A percentile compares a stretch with the other conserved stretches of the same genome.
phyloP scores from a whole-genome alignment of 2,329 filamentous ascomycete species.

The Chrysosphaeria jannelii region DNA sequence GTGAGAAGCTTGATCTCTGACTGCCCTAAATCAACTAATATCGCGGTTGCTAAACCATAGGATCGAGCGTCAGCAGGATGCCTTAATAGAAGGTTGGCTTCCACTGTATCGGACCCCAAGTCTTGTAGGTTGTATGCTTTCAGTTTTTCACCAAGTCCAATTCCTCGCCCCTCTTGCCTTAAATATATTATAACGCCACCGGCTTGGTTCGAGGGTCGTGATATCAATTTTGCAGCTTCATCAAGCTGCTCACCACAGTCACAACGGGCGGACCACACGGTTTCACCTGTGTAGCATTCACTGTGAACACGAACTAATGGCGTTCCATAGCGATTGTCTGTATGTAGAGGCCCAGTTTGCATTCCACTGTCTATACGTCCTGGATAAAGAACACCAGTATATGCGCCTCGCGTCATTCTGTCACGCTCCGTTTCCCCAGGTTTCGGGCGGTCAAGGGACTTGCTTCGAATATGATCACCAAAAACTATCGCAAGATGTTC shows the following conservation, averaged over 20 bases:
- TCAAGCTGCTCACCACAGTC: slow-evolving; percentile 96
- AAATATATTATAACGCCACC: slow-evolving; percentile 90
- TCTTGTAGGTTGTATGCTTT: slow-evolving; percentile 98
- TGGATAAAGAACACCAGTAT: slow-evolving; percentile 62
- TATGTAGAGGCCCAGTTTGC: slow-evolving; percentile 1
- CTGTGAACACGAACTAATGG: slow-evolving; percentile 73
- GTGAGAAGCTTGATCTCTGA: slow-evolving; percentile 56
- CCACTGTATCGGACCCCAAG: slow-evolving; percentile 85
- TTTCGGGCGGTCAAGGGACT: slow-evolving; percentile 36
- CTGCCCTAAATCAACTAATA: slow-evolving; percentile 64
- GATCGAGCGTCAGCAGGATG: slow-evolving; percentile 87
- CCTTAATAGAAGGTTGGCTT: slow-evolving; percentile 69
- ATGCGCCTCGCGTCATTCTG: slow-evolving; percentile 81
- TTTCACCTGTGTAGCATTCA: slow-evolving; percentile 96
- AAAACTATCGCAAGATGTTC: slow-evolving; percentile 96
- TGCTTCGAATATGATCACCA: slow-evolving; percentile 51
- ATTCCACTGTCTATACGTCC: slow-evolving; percentile 51
- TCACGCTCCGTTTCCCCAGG: slow-evolving; percentile 64
- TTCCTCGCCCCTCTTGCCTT: slow-evolving; percentile 82
- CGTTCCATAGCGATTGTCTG: not conserved
- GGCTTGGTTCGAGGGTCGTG: slow-evolving; percentile 25
- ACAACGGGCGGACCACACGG: slow-evolving; percentile 89
- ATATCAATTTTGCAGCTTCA: slow-evolving; percentile 84
- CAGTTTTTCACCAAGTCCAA: slow-evolving; percentile 79
- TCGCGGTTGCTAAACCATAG: slow-evolving; percentile 88